Evolutionary conservation across 2,329 filamentous ascomycete species (phyloP).

Genomic region (Penicillium palitans): DNA sequence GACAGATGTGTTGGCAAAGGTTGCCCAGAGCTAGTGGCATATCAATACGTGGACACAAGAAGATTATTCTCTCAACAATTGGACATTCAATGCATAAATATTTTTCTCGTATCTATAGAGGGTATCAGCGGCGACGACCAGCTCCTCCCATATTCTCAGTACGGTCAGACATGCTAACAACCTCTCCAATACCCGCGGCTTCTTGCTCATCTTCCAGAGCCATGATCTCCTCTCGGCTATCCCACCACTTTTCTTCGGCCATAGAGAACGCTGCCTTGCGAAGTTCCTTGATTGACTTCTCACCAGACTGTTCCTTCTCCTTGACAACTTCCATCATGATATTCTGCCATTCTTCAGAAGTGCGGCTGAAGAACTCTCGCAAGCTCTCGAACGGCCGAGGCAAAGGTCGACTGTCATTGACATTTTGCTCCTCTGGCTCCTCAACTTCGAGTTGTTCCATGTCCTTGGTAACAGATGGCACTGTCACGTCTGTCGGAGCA

Average conservation of each 20-base stretch:
- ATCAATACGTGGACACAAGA: neutral
- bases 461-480: constrained; percentile 38
- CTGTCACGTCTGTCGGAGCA: constrained; percentile 38
- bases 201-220: constrained; percentile 94
- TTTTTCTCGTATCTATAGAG: neutral
- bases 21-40: constrained; percentile 34
- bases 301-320: constrained; percentile 58
- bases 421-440: constrained; percentile 46
- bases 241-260: constrained; percentile 98
- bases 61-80: neutral
- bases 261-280: constrained; percentile 86
- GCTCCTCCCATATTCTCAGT: constrained; percentile 53
- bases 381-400: constrained; percentile 81
- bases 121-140: constrained; percentile 45
- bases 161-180: constrained; percentile 80
- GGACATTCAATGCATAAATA: neutral
- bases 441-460: constrained; percentile 42
- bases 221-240: constrained; percentile 89
- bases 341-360: constrained; percentile 87
- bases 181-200: constrained; percentile 89
- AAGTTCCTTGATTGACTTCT: constrained; percentile 81
- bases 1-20: constrained; percentile 58
- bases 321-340: constrained; percentile 73
- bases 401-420: constrained; percentile 75
- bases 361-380: constrained; percentile 88